These are phyloP conservation scores for Thalia dealbata DNA, from an alignment of 176 grass and related monocot genomes.

Conservation along the genomic window DNA sequence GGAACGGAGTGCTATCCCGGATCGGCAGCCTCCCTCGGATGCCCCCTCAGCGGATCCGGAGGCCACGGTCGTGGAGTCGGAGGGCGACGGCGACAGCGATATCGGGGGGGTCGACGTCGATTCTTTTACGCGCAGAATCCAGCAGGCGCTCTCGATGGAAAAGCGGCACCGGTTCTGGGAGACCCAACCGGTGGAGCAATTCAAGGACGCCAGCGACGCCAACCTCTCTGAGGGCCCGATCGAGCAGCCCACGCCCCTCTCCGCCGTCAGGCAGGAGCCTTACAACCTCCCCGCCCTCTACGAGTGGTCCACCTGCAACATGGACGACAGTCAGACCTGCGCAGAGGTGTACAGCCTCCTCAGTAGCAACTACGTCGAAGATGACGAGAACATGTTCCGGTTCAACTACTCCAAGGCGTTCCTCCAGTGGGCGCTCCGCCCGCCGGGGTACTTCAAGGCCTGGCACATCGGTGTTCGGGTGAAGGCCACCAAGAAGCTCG, in stretches of 20 bases:
- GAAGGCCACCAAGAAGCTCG: conserved; percentile 75
- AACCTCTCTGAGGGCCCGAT: conserved; percentile 65
- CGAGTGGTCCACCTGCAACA: conserved; percentile 98
- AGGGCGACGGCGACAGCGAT: conserved; percentile 4
- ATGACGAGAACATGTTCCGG: conserved; percentile 99
- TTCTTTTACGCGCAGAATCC: conserved; percentile 56
- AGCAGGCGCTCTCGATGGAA: conserved; percentile 61
- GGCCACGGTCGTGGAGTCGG: conserved; percentile 1
- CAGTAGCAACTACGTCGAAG: conserved; percentile 94
- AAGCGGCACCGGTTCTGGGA: conserved; percentile 94
- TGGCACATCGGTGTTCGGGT: conserved; percentile 99
- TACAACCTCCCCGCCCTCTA: conserved; percentile 77
- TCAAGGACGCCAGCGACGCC: conserved; percentile 48
- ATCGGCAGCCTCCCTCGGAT: background rate
- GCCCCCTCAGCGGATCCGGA: conserved; percentile 3
- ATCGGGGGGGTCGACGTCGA: conserved; percentile 30
- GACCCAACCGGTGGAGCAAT: conserved; percentile 92
- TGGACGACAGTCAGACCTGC: conserved; percentile 72
- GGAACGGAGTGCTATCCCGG: background rate
- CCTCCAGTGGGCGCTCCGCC: conserved; percentile 88
- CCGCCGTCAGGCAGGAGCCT: conserved; percentile 80
- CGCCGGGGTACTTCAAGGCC: conserved; percentile 69
- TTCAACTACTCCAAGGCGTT: conserved; percentile 97
- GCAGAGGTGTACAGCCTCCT: conserved; percentile 79
- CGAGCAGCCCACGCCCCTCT: conserved; percentile 55